Conservation (phyloP, 2,329 filamentous ascomycete genomes). For the Myrmaecium sp. region DNA sequence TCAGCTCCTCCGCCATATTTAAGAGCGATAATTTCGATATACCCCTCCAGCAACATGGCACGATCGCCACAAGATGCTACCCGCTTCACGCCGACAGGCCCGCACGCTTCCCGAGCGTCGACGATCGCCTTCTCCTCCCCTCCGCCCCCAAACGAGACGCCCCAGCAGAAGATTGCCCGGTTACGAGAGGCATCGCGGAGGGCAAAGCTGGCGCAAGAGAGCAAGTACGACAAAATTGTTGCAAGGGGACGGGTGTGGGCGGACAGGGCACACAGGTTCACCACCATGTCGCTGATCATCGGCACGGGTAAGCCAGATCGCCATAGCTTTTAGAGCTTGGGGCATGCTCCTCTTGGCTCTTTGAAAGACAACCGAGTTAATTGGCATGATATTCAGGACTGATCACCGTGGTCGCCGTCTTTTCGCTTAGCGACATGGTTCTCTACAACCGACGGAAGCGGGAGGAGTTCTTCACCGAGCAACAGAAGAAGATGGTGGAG, state of each 20-base stretch:
- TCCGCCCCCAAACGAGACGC: constrained; percentile 30
- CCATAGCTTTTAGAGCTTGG: not conserved
- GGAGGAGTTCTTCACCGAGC: constrained; percentile 40
- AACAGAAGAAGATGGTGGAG: constrained; percentile 28
- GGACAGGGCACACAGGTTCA: constrained; percentile 43
- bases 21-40: too few species aligned
- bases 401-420: constrained; percentile 42
- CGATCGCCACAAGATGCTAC: constrained; percentile 66
- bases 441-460: constrained; percentile 50
- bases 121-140: constrained; percentile 19
- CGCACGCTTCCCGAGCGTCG: constrained; percentile 49
- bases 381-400: constrained; percentile 27
- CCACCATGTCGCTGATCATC: constrained; percentile 42
- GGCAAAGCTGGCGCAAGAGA: constrained; percentile 32
- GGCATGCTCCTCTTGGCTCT: not conserved
- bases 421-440: constrained; percentile 49
- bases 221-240: constrained; percentile 36
- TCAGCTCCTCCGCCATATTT: too few species aligned
- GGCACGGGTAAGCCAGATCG: constrained; percentile 34
- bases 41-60: constrained; percentile 31
- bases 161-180: constrained; percentile 36
- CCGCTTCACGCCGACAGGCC: constrained; percentile 54
- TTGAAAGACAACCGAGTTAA: not conserved
- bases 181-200: constrained; percentile 31
- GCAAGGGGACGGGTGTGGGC: constrained; percentile 37